phyloP scores from a whole-genome alignment of 2,329 filamentous ascomycete genomes.

The Calonectria henricotiae region DNA sequence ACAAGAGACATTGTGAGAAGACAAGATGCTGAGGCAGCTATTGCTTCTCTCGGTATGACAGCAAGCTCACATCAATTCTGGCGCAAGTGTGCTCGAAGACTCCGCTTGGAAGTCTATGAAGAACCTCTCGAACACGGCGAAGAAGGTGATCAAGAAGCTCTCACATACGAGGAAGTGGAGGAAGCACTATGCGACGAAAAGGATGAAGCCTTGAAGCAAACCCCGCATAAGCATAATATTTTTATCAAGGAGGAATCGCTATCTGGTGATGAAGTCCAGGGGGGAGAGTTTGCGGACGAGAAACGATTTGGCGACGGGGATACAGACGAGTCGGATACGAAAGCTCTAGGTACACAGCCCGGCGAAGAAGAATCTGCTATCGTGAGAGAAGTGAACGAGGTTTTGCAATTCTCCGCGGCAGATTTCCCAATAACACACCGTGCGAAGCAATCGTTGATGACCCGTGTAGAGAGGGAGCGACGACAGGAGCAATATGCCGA shows the following conservation, averaged over 20 bases:
- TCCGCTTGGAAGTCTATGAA: constrained; percentile 66
- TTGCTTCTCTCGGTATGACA: constrained; percentile 64
- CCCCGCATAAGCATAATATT: background rate
- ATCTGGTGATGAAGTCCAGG: constrained; percentile 1
- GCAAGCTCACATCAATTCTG: constrained; percentile 63
- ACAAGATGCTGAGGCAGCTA: constrained; percentile 68
- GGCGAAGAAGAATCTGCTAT: constrained; percentile 56
- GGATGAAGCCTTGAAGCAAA: constrained; percentile 37
- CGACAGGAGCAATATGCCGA: constrained; percentile 65
- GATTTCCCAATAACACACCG: constrained; percentile 59
- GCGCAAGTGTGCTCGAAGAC: constrained; percentile 65
- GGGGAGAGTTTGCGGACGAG: background rate
- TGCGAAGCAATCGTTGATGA: constrained; percentile 58
- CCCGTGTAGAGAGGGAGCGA: constrained; percentile 61
- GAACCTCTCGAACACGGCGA: constrained; percentile 51
- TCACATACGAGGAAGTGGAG: constrained; percentile 45
- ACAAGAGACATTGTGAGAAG: constrained; percentile 57
- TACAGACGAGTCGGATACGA: constrained; percentile 42
- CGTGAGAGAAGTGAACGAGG: constrained; percentile 61
- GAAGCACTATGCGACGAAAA: constrained; percentile 33
- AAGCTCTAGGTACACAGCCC: constrained; percentile 29
- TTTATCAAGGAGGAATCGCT: background rate
- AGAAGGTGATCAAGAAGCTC: constrained; percentile 46
- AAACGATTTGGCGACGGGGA: constrained; percentile 35
- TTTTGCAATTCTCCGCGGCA: constrained; percentile 61